These are phyloP conservation scores for Tetradesmus lagerheimii DNA, from an alignment of 139 green algal species.

Conservation along the genomic window DNA sequence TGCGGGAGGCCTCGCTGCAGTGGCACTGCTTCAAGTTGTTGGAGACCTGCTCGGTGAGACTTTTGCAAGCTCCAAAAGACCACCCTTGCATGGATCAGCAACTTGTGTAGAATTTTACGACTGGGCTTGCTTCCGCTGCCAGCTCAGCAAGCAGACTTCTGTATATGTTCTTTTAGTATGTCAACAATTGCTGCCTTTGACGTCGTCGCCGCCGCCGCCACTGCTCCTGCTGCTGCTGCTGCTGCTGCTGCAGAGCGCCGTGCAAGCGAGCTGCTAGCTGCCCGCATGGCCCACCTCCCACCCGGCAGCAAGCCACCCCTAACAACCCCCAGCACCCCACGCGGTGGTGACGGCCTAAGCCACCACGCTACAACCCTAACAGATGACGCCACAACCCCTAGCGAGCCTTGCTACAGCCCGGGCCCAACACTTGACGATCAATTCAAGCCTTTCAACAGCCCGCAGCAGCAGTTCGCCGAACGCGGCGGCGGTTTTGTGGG, in stretches of 20 bases:
- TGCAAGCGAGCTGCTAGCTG: not conserved
- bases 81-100: too few relatives aligned
- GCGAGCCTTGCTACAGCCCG: not conserved
- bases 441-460: not conserved
- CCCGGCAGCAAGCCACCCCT: not conserved
- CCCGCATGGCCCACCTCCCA: not conserved
- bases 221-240: slow-evolving; percentile 8
- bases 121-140: too few relatives aligned
- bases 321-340: not conserved
- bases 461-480: not conserved
- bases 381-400: not conserved
- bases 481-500: not conserved
- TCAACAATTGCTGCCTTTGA: too few relatives aligned
- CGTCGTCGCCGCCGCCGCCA: too few relatives aligned
- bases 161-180: too few relatives aligned
- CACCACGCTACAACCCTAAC: not conserved
- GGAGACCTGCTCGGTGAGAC: slow-evolving; percentile 1
- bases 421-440: not conserved
- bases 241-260: too few relatives aligned
- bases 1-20: not conserved
- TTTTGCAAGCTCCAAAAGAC: too few relatives aligned
- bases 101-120: too few relatives aligned
- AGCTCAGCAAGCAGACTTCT: too few relatives aligned
- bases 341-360: not conserved
- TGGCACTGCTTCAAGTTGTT: not conserved